These are phyloP conservation scores for Cercospora citrullina DNA, from an alignment of 2,329 filamentous ascomycete genomes.

Conservation along the genomic window DNA sequence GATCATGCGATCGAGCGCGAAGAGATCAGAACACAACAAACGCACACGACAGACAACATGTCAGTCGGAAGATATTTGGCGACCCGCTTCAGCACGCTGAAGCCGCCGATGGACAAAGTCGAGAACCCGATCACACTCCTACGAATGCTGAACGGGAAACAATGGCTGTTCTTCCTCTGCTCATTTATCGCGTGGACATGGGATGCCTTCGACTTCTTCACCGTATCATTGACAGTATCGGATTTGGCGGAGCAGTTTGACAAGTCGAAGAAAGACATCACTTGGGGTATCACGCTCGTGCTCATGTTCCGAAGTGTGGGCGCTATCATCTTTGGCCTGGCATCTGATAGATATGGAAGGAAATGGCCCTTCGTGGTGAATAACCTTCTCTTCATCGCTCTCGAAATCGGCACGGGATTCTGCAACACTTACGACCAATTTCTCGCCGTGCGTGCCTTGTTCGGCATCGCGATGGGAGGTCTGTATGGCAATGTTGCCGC, in stretches of 20 bases:
- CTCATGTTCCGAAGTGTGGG: constrained; percentile 64
- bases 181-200: constrained; percentile 54
- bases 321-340: constrained; percentile 56
- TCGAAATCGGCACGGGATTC: constrained; percentile 63
- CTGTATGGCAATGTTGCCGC: constrained; percentile 63
- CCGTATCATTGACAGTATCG: constrained; percentile 58
- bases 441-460: constrained; percentile 59
- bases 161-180: constrained; percentile 60
- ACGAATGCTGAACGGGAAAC: constrained; percentile 53
- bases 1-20: constrained; percentile 25
- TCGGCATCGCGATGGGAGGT: constrained; percentile 65
- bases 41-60: constrained; percentile 36
- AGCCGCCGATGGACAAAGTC: constrained; percentile 57
- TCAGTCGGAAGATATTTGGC: constrained; percentile 51
- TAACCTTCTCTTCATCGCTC: constrained; percentile 60
- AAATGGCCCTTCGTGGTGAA: constrained; percentile 59
- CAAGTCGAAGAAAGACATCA: constrained; percentile 58
- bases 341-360: constrained; percentile 38
- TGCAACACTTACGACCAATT: constrained; percentile 60
- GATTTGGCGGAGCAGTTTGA: constrained; percentile 56
- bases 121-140: constrained; percentile 57
- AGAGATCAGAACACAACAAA: constrained; percentile 8
- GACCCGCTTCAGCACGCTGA: constrained; percentile 56
- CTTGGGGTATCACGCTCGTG: constrained; percentile 58
- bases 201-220: constrained; percentile 64